Evolutionary conservation across 768 basidiomycete species (phyloP).

Genomic region (Dacryopinax spathularia): DNA sequence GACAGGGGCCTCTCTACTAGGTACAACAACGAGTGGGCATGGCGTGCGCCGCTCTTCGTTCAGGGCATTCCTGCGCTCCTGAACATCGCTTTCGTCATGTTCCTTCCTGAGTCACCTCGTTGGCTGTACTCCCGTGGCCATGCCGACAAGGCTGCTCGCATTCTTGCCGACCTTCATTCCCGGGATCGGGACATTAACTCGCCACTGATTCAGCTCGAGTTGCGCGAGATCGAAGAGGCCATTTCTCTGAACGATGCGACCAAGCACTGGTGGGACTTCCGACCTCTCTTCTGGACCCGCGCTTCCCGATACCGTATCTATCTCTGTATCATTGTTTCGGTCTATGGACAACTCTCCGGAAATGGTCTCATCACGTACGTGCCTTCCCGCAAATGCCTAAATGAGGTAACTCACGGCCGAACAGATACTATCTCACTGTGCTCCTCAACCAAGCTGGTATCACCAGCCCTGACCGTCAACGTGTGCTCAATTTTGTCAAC

Average conservation of each 20-base stretch:
- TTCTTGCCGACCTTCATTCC: slow-evolving; percentile 39
- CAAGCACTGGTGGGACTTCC: slow-evolving; percentile 40
- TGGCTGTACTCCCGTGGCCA: slow-evolving; percentile 40
- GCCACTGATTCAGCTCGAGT: slow-evolving; percentile 37
- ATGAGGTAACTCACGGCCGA: slow-evolving; percentile 15
- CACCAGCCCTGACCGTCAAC: slow-evolving; percentile 17
- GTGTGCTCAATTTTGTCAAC: slow-evolving; percentile 40
- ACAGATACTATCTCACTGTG: slow-evolving; percentile 22
- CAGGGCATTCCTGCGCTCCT: slow-evolving; percentile 37
- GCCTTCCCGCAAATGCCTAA: neutral
- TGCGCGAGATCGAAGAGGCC: slow-evolving; percentile 40
- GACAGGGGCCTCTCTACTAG: too few relatives aligned
- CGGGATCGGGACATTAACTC: slow-evolving; percentile 33
- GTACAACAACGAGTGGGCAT: slow-evolving; percentile 29
- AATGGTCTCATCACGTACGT: slow-evolving; percentile 33
- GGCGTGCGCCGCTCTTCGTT: slow-evolving; percentile 39
- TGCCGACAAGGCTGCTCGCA: slow-evolving; percentile 28
- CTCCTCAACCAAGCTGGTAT: slow-evolving; percentile 19
- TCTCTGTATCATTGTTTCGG: slow-evolving; percentile 40
- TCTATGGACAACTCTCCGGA: slow-evolving; percentile 29
- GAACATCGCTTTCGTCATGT: slow-evolving; percentile 34
- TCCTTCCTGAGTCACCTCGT: slow-evolving; percentile 41
- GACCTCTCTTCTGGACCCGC: slow-evolving; percentile 34
- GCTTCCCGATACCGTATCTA: slow-evolving; percentile 36
- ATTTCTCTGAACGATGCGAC: slow-evolving; percentile 30